Evolutionary conservation across 345 rosid species (phyloP).

Genomic region (Ceriops decandra): DNA sequence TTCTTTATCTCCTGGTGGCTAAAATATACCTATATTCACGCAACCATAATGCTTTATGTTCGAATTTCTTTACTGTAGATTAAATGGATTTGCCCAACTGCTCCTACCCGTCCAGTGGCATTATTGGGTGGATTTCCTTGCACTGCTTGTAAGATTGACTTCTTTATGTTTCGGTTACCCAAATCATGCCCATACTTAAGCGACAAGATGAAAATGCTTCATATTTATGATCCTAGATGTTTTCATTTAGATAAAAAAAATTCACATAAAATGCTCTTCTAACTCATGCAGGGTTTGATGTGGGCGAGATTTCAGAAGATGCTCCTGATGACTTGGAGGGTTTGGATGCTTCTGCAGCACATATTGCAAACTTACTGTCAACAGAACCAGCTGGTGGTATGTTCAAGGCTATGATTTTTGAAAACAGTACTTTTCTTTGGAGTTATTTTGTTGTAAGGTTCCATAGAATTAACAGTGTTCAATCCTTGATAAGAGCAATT

Average conservation of each 20-base stretch:
- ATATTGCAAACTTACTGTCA: slow-evolving; percentile 32
- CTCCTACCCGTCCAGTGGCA: slow-evolving; percentile 34
- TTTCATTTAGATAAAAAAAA: neutral
- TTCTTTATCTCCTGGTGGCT: neutral
- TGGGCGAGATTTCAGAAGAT: slow-evolving; percentile 28
- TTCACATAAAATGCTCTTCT: neutral
- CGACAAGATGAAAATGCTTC: neutral
- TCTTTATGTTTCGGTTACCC: neutral
- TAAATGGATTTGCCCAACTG: slow-evolving; percentile 39
- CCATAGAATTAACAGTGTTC: neutral
- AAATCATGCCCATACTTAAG: neutral
- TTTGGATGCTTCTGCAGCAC: slow-evolving; percentile 37
- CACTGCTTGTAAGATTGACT: slow-evolving; percentile 28
- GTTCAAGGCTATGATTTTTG: neutral
- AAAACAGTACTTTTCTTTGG: neutral
- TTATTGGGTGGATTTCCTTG: slow-evolving; percentile 33
- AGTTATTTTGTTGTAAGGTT: neutral
- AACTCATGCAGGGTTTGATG: slow-evolving; percentile 25
- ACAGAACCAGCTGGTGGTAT: slow-evolving; percentile 35
- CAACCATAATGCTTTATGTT: neutral
- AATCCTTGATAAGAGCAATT: neutral
- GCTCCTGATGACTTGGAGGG: slow-evolving; percentile 34
- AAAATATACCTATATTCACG: neutral
- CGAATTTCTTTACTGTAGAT: slow-evolving; percentile 16
- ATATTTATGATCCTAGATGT: neutral